Evolutionary conservation across 2,329 filamentous ascomycete genomes (phyloP), one percentile per base, ranked within the genome.

Genomic region (Thielaviopsis euricoi): DNA sequence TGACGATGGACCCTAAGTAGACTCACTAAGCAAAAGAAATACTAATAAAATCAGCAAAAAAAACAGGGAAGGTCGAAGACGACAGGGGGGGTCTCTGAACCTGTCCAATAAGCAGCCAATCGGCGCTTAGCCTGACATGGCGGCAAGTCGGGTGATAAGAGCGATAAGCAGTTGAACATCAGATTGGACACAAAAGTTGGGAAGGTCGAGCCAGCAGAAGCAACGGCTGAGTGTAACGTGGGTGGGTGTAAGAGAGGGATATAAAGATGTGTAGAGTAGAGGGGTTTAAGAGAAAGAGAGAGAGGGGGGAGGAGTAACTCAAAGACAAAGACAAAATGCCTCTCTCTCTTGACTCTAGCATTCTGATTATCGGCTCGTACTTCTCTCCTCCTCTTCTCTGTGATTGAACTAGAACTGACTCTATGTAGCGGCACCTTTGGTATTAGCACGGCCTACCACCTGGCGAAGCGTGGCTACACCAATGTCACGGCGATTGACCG

Each of bases 381-480:
- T 60, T 60, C 21, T 21, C 6, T 40, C 3, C 13, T 9, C 7
- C 29, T 22, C 10, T 9, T 15, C 19, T 22, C 21, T 50, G 5
- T 6, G 12, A 19, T 4, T 21, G 19, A 23, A 40, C 17, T 15
- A 22, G 10, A 3, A 6, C 15, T 15, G 23, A 21, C 22, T 3
- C n/a, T 19, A 6, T 40, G 9, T 17, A 56, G 62, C 3, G 66
- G 66, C 17, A 63, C 64, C 54, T 70, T 71, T 37, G 69, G 70
- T 2, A 66, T 69, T 3, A 67, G 68, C 19, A 71, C 70, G 1
- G 69, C 66, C 2, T 62, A 66, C 40, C 65, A 69, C 52, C 64
- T 69, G 10, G 63, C 65, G 4, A 60, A 62, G 15, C 63, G 63
- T 17, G 62, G 63, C 10, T 63, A 63, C 51, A 62, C 50, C 4